phyloP scores from a whole-genome alignment of 768 basidiomycete genomes.

The Russula brevipes region DNA sequence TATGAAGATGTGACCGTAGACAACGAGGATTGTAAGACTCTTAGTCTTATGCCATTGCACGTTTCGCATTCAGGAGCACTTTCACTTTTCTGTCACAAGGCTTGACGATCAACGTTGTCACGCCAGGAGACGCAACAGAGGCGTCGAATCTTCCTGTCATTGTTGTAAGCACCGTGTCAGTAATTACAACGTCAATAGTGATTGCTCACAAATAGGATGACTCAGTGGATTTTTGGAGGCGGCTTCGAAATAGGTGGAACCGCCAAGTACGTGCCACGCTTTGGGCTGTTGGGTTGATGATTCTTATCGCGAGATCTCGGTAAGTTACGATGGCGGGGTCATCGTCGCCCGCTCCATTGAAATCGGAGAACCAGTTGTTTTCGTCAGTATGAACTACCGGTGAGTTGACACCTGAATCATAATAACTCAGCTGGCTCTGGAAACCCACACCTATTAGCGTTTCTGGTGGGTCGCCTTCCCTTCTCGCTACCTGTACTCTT shows the following conservation, averaged over 20 bases:
- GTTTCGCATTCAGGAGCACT: constrained; percentile 2
- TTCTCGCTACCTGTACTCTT: background rate
- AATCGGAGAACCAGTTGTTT: constrained; percentile 18
- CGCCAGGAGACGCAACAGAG: background rate
- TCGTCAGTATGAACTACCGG: constrained; percentile 25
- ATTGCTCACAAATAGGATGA: background rate
- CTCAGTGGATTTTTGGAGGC: constrained; percentile 24
- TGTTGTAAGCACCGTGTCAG: constrained; percentile 9
- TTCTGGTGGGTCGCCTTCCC: constrained; percentile 1
- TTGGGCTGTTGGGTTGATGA: background rate
- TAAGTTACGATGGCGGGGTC: constrained; percentile 16
- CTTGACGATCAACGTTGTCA: constrained; percentile 23
- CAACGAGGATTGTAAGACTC: constrained; percentile 21
- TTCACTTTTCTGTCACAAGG: constrained; percentile 4
- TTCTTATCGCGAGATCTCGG: background rate
- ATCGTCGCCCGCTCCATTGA: constrained; percentile 17
- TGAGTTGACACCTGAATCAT: background rate
- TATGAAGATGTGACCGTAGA: constrained; percentile 21
- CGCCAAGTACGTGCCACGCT: constrained; percentile 9
- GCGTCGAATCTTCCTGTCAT: constrained; percentile 20
- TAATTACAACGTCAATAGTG: background rate
- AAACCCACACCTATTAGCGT: background rate
- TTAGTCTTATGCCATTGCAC: background rate
- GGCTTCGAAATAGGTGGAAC: constrained; percentile 24
- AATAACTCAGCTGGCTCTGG: background rate